phyloP scores from a whole-genome alignment of 805 yeast genomes.

The Lipomyces chichibuensis region DNA sequence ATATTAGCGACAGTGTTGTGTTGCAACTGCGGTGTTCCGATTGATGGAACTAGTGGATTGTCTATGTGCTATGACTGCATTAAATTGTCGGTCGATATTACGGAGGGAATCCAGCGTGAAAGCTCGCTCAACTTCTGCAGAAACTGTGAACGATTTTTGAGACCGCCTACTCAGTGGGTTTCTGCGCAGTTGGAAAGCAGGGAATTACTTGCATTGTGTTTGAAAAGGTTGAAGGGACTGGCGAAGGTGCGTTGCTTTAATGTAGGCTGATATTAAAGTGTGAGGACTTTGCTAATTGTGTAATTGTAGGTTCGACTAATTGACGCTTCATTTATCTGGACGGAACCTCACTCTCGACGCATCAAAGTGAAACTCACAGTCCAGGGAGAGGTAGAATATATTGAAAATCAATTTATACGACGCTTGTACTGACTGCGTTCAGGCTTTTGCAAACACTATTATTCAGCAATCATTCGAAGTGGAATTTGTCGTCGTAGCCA shows the following conservation, averaged over 20 bases:
- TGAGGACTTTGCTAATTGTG: not conserved
- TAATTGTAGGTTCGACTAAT: constrained; percentile 73
- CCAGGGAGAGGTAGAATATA: constrained; percentile 70
- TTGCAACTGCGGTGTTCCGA: constrained; percentile 98
- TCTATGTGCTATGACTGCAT: constrained; percentile 98
- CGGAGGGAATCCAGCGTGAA: constrained; percentile 93
- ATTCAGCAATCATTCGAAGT: constrained; percentile 94
- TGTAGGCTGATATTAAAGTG: not conserved
- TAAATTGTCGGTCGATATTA: constrained; percentile 87
- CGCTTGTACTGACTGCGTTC: not conserved
- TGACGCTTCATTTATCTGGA: constrained; percentile 97
- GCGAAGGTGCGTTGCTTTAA: constrained; percentile 57
- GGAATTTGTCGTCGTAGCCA: constrained; percentile 88
- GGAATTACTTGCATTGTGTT: constrained; percentile 86
- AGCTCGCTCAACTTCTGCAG: constrained; percentile 85
- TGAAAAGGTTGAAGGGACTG: constrained; percentile 85
- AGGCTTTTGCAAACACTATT: constrained; percentile 83
- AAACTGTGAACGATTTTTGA: constrained; percentile 93
- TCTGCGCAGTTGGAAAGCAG: constrained; percentile 88
- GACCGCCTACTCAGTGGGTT: constrained; percentile 95
- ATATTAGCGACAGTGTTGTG: constrained; percentile 81
- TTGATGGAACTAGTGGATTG: constrained; percentile 79
- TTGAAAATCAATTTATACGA: not conserved
- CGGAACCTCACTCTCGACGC: constrained; percentile 98
- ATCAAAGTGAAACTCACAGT: constrained; percentile 87